Percentiles rank a stretch among this genome's conserved stretches.
phyloP scores from a whole-genome alignment of 2,329 filamentous ascomycete species.

The Colletotrichum karsti region DNA sequence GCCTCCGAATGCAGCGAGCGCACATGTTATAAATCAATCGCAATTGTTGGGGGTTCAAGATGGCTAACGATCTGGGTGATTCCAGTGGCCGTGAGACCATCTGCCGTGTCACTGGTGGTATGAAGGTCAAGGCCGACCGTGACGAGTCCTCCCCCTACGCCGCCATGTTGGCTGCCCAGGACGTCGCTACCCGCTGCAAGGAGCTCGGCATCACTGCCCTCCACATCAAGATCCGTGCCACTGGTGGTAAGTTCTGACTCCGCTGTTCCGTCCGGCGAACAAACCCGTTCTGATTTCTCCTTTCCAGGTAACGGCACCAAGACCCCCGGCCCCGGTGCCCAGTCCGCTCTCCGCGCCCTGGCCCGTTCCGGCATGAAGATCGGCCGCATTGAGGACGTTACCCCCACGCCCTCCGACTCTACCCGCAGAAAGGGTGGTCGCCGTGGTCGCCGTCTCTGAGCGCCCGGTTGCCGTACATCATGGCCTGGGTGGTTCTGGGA shows the following conservation, averaged over 20 bases:
- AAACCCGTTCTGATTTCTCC: not conserved
- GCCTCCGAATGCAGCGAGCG: not conserved
- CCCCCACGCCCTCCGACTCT: constrained; percentile 98
- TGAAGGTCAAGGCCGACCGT: constrained; percentile 99
- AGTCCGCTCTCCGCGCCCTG: constrained; percentile 98
- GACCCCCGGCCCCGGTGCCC: constrained; percentile 98
- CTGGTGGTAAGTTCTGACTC: constrained; percentile 76
- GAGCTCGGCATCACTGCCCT: constrained; percentile 84
- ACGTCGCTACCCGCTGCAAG: constrained; percentile 88
- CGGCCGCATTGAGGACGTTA: constrained; percentile 99
- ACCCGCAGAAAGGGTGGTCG: constrained; percentile 99
- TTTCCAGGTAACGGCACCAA: constrained; percentile 93
- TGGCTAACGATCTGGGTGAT: constrained; percentile 74
- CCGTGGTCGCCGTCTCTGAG: constrained; percentile 99
- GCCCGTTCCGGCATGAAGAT: constrained; percentile 99
- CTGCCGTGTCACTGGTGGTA: constrained; percentile 99
- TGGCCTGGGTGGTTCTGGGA: constrained; percentile 32
- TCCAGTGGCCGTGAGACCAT: constrained; percentile 99
- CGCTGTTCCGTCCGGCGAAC: not conserved
- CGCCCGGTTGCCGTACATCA: constrained; percentile 43
- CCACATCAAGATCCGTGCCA: constrained; percentile 99
- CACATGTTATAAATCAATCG: not conserved
- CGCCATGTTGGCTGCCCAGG: constrained; percentile 99
- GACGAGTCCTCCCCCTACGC: constrained; percentile 99
- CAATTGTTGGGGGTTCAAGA: constrained; percentile 38